phyloP scores from a whole-genome alignment of 495 filamentous ascomycete genomes.

The Penicillium lagena region DNA sequence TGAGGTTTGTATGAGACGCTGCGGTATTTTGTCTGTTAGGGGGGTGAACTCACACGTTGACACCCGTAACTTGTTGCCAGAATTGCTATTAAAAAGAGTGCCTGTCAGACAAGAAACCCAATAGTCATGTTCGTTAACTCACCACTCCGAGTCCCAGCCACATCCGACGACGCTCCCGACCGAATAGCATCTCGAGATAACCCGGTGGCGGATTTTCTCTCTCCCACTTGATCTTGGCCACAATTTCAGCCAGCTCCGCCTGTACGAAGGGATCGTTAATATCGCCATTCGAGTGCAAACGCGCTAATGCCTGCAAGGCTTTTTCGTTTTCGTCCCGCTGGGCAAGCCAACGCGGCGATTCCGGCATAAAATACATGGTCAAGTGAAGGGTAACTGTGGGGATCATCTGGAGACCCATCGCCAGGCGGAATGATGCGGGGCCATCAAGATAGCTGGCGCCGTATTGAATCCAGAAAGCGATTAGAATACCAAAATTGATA shows the following conservation, averaged over 20 bases:
- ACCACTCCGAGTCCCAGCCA: slow-evolving; percentile 27
- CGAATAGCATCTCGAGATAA: slow-evolving; percentile 18
- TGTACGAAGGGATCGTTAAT: slow-evolving; percentile 8
- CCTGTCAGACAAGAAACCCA: neutral
- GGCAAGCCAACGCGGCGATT: slow-evolving; percentile 42
- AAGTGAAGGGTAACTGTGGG: slow-evolving; percentile 13
- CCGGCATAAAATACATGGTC: slow-evolving; percentile 23
- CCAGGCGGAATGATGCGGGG: slow-evolving; percentile 10
- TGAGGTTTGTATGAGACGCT: no score
- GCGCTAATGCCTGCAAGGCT: slow-evolving; percentile 29
- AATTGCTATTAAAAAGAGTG: slow-evolving; percentile 14
- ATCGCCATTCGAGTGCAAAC: slow-evolving; percentile 26
- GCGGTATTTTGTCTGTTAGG: no score
- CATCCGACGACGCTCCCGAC: slow-evolving; percentile 16
- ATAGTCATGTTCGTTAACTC: neutral
- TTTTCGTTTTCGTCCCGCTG: slow-evolving; percentile 26
- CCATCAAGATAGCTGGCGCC: slow-evolving; percentile 9
- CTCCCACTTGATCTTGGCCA: slow-evolving; percentile 15
- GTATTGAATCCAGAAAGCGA: slow-evolving; percentile 19
- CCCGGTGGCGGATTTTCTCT: slow-evolving; percentile 12
- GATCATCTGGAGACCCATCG: slow-evolving; percentile 15
- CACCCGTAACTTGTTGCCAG: slow-evolving; percentile 23
- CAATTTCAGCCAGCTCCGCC: slow-evolving; percentile 14
- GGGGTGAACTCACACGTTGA: slow-evolving; percentile 18
- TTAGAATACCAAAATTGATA: slow-evolving; percentile 11